Evolutionary conservation across 352 stramenopile species (phyloP).

Genomic region (Globisporangium nunn): DNA sequence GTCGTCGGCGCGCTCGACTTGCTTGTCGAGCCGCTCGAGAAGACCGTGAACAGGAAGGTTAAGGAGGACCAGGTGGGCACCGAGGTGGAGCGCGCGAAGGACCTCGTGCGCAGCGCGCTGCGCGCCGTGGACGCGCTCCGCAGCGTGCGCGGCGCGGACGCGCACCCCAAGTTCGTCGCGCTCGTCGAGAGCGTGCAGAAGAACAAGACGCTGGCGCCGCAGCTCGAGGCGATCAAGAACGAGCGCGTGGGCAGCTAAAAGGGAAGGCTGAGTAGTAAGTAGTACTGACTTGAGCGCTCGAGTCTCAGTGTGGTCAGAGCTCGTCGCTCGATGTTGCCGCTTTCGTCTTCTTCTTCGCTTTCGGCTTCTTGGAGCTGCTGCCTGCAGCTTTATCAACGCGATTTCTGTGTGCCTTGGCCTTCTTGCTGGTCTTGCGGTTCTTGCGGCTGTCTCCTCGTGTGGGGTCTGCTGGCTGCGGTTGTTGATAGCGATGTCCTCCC

Average conservation of each 20-base stretch:
- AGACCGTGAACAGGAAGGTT: conserved; percentile 94
- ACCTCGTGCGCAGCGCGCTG: conserved; percentile 94
- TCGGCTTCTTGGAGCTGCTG: not conserved
- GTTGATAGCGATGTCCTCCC: conserved; percentile 1
- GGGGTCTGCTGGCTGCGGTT: conserved; percentile 1
- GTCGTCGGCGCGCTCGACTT: conserved; percentile 85
- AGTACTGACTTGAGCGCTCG: no score
- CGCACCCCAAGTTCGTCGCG: conserved; percentile 59
- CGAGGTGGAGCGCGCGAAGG: conserved; percentile 93
- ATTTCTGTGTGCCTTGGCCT: conserved; percentile 10
- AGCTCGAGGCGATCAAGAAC: conserved; percentile 61
- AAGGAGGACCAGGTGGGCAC: conserved; percentile 94
- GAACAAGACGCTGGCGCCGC: conserved; percentile 46
- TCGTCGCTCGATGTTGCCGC: no score
- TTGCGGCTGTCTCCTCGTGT: no score
- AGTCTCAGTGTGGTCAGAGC: not conserved
- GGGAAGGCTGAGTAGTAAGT: not conserved
- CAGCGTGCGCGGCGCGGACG: conserved; percentile 60
- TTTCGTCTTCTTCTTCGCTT: not conserved
- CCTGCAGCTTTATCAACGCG: conserved; percentile 1
- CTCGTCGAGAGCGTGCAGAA: conserved; percentile 65
- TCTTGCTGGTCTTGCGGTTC: conserved; percentile 11
- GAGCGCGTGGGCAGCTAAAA: conserved; percentile 31
- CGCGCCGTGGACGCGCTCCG: conserved; percentile 79
- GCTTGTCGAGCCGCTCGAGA: conserved; percentile 91